phyloP scores from a whole-genome alignment of 345 rosid genomes.

The Hibiscus mutabilis region DNA sequence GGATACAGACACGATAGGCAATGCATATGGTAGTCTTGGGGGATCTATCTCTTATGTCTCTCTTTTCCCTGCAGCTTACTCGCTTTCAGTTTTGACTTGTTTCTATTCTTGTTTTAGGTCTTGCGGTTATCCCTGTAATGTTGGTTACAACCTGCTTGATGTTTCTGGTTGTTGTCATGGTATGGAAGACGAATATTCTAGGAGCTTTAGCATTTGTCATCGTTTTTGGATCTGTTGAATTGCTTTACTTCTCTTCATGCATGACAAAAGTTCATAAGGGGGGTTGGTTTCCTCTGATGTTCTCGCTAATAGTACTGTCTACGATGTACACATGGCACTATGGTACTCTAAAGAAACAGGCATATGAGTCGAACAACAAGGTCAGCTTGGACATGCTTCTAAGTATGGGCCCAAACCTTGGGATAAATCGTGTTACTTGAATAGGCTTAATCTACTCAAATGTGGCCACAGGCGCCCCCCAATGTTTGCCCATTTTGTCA shows the following conservation, averaged over 20 bases:
- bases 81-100: not conserved
- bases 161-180: conserved; percentile 21
- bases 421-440: conserved; percentile 25
- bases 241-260: conserved; percentile 25
- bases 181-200: conserved; percentile 16
- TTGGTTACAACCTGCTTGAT: conserved; percentile 28
- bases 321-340: conserved; percentile 31
- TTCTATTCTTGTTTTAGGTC: conserved; percentile 15
- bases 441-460: conserved; percentile 26
- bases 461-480: conserved; percentile 28
- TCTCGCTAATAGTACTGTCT: conserved; percentile 15
- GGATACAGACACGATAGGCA: conserved; percentile 22
- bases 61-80: not conserved
- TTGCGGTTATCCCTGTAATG: conserved; percentile 30
- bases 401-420: conserved; percentile 20
- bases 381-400: conserved; percentile 19
- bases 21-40: conserved; percentile 17
- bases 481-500: conserved; percentile 28
- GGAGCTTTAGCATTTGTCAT: conserved; percentile 15
- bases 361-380: conserved; percentile 23
- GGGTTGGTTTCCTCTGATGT: conserved; percentile 25
- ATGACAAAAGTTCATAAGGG: conserved; percentile 19
- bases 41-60: not conserved
- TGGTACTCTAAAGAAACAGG: conserved; percentile 20
- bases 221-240: conserved; percentile 24